Evolutionary conservation across 345 rosid species (phyloP), one percentile per base, ranked within the genome.

Genomic region (Firmiana major): DNA sequence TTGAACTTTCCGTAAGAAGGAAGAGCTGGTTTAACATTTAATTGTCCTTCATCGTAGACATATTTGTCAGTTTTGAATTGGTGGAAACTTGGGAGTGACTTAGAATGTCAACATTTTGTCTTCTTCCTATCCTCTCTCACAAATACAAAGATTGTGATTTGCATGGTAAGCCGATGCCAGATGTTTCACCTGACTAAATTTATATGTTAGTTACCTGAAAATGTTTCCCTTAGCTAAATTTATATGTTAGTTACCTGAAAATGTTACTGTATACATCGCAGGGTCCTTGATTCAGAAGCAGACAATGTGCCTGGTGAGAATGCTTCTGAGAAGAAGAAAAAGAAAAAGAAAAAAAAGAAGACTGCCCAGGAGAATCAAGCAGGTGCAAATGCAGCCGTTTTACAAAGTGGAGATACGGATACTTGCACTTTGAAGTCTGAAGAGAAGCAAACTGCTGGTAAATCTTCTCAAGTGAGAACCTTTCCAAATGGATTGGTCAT

Each of bases 401-500:
- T 88, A 75, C 75, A 74, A 49, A 58, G 11, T 63, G 82, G 42
- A 75, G 81, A 81, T 67, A 81, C 88, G 80, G 74, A 48, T 9
- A 81, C 75, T 57, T 59, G 90, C 17, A 22, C 82, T 51, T 26
- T 63, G 71, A 78, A 70, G 63, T 75, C 85, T 17, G 82, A 80
- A 54, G 83, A 79, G 75, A 84, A 80, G 31, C 75, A 83, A 78
- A 65, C 80, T 73, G 79, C 81, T 55, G 71, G 74, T 75, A 91
- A 90, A 77, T 77, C 94, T 65, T 90, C 93, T 63, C 90, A 89
- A 73, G 82, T 77, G 74, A 88, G 97, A 81, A 88, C 93, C 66
- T 92, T 86, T 79, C 81, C 95, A 6, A 94, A 94, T 80, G 99
- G 99, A 55, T 86, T 97, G 79, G 86, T 89, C 72, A 88, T 97